A percentile compares a stretch with the other conserved stretches of the same genome.
Evolutionary conservation across 1,139 yeast genomes (phyloP).

Genomic region (Diutina mesorugosa): DNA sequence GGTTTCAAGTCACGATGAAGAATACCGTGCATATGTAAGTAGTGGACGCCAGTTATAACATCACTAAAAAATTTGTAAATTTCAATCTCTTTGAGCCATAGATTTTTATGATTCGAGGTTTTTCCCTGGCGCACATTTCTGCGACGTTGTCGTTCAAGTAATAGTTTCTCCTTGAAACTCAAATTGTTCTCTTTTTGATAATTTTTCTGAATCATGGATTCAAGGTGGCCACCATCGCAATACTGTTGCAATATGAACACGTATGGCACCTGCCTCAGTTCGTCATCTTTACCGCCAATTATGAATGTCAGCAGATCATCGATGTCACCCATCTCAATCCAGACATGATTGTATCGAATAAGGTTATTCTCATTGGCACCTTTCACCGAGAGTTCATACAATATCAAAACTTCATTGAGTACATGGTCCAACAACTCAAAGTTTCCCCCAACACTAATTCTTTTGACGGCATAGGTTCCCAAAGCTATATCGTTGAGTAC

Average conservation of each 20-base stretch:
- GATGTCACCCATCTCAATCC: conserved; percentile 68
- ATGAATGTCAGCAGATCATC: conserved; percentile 27
- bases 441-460: conserved; percentile 74
- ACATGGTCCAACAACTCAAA: conserved; percentile 56
- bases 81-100: conserved; percentile 21
- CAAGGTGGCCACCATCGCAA: conserved; percentile 81
- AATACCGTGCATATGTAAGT: conserved; percentile 61
- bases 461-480: conserved; percentile 74
- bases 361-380: conserved; percentile 42
- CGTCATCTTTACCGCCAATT: conserved; percentile 8
- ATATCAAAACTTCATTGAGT: conserved; percentile 62
- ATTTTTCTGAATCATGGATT: conserved; percentile 40
- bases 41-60: conserved; percentile 54
- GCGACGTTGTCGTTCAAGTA: conserved; percentile 13
- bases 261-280: conserved; percentile 43
- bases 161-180: conserved; percentile 17
- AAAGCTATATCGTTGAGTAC: conserved; percentile 54
- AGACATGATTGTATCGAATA: conserved; percentile 80
- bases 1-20: conserved; percentile 85
- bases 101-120: not conserved
- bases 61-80: conserved; percentile 59
- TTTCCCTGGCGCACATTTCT: conserved; percentile 1
- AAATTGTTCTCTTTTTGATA: conserved; percentile 13
- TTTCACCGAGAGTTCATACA: conserved; percentile 30
- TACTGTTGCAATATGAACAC: conserved; percentile 77